These are phyloP conservation scores for Aspergillus piperis DNA, from an alignment of 2,329 filamentous ascomycete species.

Conservation along the genomic window DNA sequence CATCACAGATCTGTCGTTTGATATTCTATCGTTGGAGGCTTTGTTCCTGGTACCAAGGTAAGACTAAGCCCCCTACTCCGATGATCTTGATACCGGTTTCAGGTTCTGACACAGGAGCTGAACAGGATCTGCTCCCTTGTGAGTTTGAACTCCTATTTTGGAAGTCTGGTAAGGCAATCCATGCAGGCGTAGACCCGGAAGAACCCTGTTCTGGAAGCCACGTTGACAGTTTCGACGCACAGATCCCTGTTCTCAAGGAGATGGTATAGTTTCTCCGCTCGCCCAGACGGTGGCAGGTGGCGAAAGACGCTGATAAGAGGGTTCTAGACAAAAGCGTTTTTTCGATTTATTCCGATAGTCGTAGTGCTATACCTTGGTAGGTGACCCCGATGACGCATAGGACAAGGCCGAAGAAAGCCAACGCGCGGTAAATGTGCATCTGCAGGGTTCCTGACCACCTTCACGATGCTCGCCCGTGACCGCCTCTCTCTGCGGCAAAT, in stretches of 20 bases:
- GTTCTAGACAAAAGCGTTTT: constrained; percentile 73
- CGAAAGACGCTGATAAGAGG: constrained; percentile 29
- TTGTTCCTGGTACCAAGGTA: constrained; percentile 80
- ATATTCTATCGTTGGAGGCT: constrained; percentile 85
- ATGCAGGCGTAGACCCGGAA: constrained; percentile 12
- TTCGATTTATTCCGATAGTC: constrained; percentile 78
- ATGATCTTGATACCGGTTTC: constrained; percentile 6
- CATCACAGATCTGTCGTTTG: constrained; percentile 78
- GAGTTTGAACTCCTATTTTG: constrained; percentile 86
- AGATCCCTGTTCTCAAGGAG: constrained; percentile 86
- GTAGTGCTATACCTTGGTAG: constrained; percentile 70
- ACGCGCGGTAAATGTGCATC: not conserved
- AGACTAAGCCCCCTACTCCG: constrained; percentile 14
- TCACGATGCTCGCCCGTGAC: constrained; percentile 61
- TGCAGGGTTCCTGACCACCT: constrained; percentile 78
- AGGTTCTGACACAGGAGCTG: constrained; percentile 21
- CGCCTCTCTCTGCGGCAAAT: constrained; percentile 58
- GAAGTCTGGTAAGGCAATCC: constrained; percentile 38
- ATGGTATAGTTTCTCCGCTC: constrained; percentile 61
- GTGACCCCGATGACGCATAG: constrained; percentile 3
- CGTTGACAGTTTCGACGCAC: constrained; percentile 24
- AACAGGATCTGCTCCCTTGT: constrained; percentile 78
- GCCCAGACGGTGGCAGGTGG: not conserved
- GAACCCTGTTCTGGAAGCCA: constrained; percentile 7
- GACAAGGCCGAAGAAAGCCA: not conserved